phyloP scores from a whole-genome alignment of 768 basidiomycete genomes.

The Lactarius hatsudake region DNA sequence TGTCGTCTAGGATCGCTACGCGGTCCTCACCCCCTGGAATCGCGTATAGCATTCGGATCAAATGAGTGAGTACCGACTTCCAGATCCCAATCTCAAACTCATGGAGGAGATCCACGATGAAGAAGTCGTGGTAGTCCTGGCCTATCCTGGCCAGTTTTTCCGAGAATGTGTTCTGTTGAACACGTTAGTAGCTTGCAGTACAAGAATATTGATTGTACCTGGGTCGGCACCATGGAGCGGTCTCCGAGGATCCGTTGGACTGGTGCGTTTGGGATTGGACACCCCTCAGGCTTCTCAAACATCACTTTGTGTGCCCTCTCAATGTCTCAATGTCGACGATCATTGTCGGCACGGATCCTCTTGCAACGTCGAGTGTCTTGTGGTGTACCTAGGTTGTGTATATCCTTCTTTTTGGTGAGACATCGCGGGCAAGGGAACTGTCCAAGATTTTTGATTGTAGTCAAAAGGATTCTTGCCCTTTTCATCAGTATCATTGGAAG shows the following conservation, averaged over 20 bases:
- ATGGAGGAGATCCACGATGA: constrained; percentile 40
- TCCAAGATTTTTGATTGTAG: constrained; percentile 27
- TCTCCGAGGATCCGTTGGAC: not conserved
- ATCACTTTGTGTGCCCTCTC: not conserved
- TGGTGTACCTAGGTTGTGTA: not conserved
- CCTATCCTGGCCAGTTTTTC: not conserved
- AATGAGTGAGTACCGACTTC: constrained; percentile 39
- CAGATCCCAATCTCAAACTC: constrained; percentile 42
- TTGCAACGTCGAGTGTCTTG: not conserved
- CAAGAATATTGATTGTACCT: not conserved
- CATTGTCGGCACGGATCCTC: not conserved
- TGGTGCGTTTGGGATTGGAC: not conserved
- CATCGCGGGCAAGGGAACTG: not conserved
- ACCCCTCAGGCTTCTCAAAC: not conserved
- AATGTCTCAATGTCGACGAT: not conserved
- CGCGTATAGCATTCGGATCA: constrained; percentile 35
- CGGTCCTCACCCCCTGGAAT: constrained; percentile 19
- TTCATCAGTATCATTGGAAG: constrained; percentile 14
- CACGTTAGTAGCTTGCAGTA: not conserved
- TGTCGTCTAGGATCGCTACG: not conserved
- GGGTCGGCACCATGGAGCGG: not conserved
- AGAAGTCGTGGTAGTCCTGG: constrained; percentile 25
- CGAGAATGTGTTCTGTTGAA: not conserved
- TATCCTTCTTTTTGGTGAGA: not conserved
- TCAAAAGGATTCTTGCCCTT: constrained; percentile 10